Percentiles rank a stretch among this genome's conserved stretches.
Conservation (phyloP, 2,329 filamentous ascomycete genomes). For the Fusarium pseudonygamai region DNA sequence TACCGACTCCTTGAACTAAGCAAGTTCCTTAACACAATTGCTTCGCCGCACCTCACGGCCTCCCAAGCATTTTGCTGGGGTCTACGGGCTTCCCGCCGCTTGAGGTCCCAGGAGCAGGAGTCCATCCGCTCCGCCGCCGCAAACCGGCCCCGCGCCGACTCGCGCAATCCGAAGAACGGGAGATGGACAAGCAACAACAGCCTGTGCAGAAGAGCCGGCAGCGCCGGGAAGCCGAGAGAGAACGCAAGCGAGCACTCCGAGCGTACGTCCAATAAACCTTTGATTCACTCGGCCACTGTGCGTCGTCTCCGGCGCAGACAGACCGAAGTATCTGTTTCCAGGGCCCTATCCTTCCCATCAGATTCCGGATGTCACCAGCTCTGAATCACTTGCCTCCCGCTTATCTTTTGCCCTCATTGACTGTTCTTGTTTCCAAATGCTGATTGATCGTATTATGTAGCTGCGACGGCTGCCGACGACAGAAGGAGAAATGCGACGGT, state of each 20-base stretch:
- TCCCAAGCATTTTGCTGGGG: conserved; percentile 38
- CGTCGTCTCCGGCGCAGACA: background rate
- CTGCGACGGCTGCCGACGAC: conserved; percentile 63
- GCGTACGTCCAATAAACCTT: conserved; percentile 31
- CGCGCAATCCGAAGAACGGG: conserved; percentile 39
- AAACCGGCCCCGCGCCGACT: conserved; percentile 42
- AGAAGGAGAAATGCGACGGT: conserved; percentile 67
- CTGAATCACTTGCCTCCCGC: background rate
- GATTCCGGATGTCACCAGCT: background rate
- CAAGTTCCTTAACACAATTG: conserved; percentile 1
- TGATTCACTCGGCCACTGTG: background rate
- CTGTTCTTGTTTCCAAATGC: background rate
- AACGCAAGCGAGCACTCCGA: conserved; percentile 44
- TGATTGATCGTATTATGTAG: conserved; percentile 45
- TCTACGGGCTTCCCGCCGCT: conserved; percentile 42
- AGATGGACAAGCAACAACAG: conserved; percentile 45
- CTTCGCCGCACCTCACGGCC: conserved; percentile 1
- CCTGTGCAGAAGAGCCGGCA: conserved; percentile 44
- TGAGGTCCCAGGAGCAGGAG: conserved; percentile 41
- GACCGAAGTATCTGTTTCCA: background rate
- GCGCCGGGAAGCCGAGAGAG: conserved; percentile 44
- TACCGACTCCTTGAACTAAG: conserved; percentile 11
- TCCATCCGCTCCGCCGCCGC: conserved; percentile 34
- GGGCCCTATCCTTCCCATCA: background rate
- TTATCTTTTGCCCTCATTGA: background rate